Base-by-base conservation (phyloP, 306 rosid genomes). In the Alnus glutinosa region DNA sequence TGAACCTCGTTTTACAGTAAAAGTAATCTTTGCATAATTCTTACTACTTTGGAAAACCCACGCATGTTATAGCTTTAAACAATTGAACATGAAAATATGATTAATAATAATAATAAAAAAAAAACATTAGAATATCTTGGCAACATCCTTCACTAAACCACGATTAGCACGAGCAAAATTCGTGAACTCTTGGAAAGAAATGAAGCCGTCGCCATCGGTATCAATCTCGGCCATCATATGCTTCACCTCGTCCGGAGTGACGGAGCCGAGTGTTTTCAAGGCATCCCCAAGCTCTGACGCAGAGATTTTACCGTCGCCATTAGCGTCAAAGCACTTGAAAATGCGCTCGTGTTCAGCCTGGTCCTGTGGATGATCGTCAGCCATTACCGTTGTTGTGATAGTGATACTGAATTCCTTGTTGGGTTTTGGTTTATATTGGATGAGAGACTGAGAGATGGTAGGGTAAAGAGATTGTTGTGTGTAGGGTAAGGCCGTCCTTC, bases 161-260 rank as follows among this genome's bases (percentile, higher is more conserved):
- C 85, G 85, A 79, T 93, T 93, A 37, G 91, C 91, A 4, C 19
- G 28, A 1, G 97, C 95, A 10, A 93, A 93, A 2, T 66, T 79
- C 0, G 86, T 54, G 79, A 87, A 93, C 67, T 93, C 98, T 11
- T 91, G 75, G 0, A 73, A 75, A 0, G 98, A 91, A 83, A 93
- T 93, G 86, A 70, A 87, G 3, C 95, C 98, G 3, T 93, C 95
- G 0, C 88, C 84, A n/a, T 93, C 91, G 0, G 86, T 88, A 51
- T 93, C 98, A 52, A 92, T 86, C 85, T 93, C 93, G 0, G 80
- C 80, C 98, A 93, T 93, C 98, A 93, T 93, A 49, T 79, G 75
- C 13, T 80, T 62, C 59, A 93, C 90, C 70, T 91, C 97, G 0
- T 93, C 90, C 0, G 61, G 1, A 0, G 93, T 85, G 30, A 92